Percentiles rank a stretch among this genome's conserved stretches.
Conservation (phyloP, 2,329 filamentous ascomycete species). For the Ceratocystis ficicola region DNA sequence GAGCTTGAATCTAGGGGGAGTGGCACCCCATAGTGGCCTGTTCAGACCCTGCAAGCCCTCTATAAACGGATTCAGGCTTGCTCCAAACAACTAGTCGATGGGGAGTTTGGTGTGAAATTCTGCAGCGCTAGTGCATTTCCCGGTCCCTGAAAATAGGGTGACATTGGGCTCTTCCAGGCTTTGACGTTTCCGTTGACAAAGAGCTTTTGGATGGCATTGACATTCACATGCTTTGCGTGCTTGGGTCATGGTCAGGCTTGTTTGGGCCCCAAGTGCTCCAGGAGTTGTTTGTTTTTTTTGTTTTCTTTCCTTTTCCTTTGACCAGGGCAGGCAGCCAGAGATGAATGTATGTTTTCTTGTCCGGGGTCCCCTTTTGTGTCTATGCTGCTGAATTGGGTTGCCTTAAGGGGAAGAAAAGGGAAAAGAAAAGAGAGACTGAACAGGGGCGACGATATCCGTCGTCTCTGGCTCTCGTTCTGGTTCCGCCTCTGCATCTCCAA, state of each 20-base stretch:
- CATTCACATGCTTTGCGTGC: not conserved
- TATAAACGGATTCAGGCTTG: conserved; percentile 6
- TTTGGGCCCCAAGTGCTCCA: too few relatives aligned
- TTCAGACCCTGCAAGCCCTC: conserved; percentile 1
- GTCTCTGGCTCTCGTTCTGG: too few relatives aligned
- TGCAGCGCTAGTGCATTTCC: not conserved
- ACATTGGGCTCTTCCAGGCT: conserved; percentile 4
- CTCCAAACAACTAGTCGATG: not conserved
- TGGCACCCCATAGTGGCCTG: conserved; percentile 3
- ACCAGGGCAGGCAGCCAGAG: too few relatives aligned
- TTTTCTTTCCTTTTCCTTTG: too few relatives aligned
- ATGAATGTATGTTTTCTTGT: too few relatives aligned
- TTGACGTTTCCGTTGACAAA: conserved; percentile 12
- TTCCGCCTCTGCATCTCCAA: not conserved
- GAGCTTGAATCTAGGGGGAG: not conserved
- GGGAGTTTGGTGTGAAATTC: not conserved
- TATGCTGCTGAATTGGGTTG: too few relatives aligned
- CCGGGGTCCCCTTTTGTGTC: too few relatives aligned
- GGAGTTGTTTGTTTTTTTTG: too few relatives aligned
- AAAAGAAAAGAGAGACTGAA: not conserved
- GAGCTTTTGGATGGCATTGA: not conserved
- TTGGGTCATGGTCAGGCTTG: too few relatives aligned
- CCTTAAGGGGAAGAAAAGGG: too few relatives aligned
- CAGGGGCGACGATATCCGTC: not conserved
- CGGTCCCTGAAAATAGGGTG: conserved; percentile 10